Conservation (phyloP, 768 basidiomycete genomes). For the Tephrocybe rancida region DNA sequence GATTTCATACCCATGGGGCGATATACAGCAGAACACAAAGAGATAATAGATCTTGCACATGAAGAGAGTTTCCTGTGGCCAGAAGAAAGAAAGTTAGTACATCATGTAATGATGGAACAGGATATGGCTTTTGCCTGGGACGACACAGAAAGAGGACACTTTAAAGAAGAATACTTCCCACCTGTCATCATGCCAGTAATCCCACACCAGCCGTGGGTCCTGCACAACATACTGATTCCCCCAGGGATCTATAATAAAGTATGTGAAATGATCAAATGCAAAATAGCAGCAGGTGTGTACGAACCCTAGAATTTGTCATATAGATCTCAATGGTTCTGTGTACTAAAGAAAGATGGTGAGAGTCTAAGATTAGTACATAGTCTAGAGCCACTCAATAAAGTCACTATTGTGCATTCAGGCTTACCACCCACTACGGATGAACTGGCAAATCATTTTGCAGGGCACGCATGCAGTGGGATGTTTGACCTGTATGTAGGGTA, state of each 20-base stretch:
- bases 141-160: slow-evolving; percentile 7
- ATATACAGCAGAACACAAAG: slow-evolving; percentile 24
- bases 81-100: slow-evolving; percentile 30
- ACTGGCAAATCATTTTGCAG: slow-evolving; percentile 31
- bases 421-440: no score
- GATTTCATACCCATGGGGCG: slow-evolving; percentile 17
- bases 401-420: no score
- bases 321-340: no score
- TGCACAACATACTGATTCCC: slow-evolving; percentile 30
- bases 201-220: slow-evolving; percentile 34
- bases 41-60: slow-evolving; percentile 13
- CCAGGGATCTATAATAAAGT: slow-evolving; percentile 23
- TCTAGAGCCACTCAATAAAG: no score
- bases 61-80: slow-evolving; percentile 29
- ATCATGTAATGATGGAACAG: slow-evolving; percentile 28
- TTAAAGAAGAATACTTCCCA: slow-evolving; percentile 32
- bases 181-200: slow-evolving; percentile 34
- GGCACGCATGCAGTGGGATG: slow-evolving; percentile 30
- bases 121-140: no score
- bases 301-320: slow-evolving; percentile 37
- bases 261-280: slow-evolving; percentile 18
- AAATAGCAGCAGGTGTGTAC: slow-evolving; percentile 33
- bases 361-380: no score
- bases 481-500: slow-evolving; percentile 39
- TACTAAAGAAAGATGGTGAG: no score